These are phyloP conservation scores for Botryosphaeria dothidea DNA, from an alignment of 2,329 filamentous ascomycete species.

Conservation along the genomic window DNA sequence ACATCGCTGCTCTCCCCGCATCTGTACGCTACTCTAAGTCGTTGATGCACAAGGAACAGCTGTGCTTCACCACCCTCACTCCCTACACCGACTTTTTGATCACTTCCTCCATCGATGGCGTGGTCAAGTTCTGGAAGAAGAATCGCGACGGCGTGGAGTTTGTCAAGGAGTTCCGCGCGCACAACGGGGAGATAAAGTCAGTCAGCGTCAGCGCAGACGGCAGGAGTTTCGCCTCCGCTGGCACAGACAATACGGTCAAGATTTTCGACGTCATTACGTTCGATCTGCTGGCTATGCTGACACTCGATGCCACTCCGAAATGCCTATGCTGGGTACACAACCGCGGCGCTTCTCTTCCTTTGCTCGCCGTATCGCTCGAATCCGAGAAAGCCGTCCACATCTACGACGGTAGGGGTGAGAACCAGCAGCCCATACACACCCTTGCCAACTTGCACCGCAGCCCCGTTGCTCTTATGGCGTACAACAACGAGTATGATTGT, in stretches of 20 bases:
- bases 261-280: slow-evolving; percentile 81
- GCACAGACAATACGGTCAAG: slow-evolving; percentile 75
- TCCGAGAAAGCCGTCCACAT: slow-evolving; percentile 72
- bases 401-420: slow-evolving; percentile 88
- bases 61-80: slow-evolving; percentile 85
- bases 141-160: slow-evolving; percentile 88
- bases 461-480: slow-evolving; percentile 81
- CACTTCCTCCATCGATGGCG: slow-evolving; percentile 90
- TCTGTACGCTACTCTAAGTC: slow-evolving; percentile 88
- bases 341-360: slow-evolving; percentile 81
- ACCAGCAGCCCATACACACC: slow-evolving; percentile 71
- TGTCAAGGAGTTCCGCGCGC: slow-evolving; percentile 95
- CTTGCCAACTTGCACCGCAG: slow-evolving; percentile 78
- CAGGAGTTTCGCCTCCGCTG: slow-evolving; percentile 88
- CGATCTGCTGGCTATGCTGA: slow-evolving; percentile 64
- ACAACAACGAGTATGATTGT: slow-evolving; percentile 86
- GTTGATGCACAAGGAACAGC: slow-evolving; percentile 96
- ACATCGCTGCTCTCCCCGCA: slow-evolving; percentile 82
- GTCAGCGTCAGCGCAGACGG: slow-evolving; percentile 88
- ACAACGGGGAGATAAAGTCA: slow-evolving; percentile 78
- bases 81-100: slow-evolving; percentile 93
- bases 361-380: slow-evolving; percentile 81
- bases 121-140: slow-evolving; percentile 99
- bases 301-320: slow-evolving; percentile 72
- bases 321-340: slow-evolving; percentile 91